Evolutionary conservation across 2,329 filamentous ascomycete genomes (phyloP).

Genomic region (Trichoderma simmonsii): DNA sequence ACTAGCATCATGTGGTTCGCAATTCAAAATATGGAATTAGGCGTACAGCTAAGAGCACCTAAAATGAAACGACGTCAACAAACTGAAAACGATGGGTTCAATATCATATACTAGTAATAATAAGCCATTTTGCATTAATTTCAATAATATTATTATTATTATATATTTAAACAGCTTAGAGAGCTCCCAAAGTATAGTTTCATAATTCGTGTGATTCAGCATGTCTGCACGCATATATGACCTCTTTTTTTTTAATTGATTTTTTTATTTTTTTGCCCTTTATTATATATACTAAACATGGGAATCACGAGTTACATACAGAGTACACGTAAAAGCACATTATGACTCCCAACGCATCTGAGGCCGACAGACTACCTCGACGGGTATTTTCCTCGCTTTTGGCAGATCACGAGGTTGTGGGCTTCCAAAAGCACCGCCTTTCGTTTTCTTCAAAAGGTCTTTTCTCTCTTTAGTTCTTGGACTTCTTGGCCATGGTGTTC

Average conservation of each 20-base stretch:
- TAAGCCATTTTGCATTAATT: neutral
- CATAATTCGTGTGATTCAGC: neutral
- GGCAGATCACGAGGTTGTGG: neutral
- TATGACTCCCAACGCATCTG: conserved; percentile 1
- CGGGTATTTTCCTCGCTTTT: neutral
- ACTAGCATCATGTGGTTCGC: neutral
- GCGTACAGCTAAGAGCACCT: neutral
- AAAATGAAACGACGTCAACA: neutral
- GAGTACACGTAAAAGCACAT: neutral
- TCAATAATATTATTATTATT: neutral
- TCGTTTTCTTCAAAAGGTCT: neutral
- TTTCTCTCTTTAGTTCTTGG: conserved; percentile 32
- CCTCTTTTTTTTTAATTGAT: neutral
- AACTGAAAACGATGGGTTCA: neutral
- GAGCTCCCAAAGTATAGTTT: neutral
- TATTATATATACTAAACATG: conserved; percentile 17
- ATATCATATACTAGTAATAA: neutral
- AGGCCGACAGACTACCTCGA: neutral
- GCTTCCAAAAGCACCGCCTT: neutral
- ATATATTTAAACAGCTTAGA: neutral
- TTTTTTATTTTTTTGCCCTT: conserved; percentile 1
- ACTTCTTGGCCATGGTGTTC: conserved; percentile 92
- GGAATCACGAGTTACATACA: conserved; percentile 14
- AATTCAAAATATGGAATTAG: neutral
- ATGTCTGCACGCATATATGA: neutral